Conservation (phyloP, 768 basidiomycete species). For the Lanmaoa rubissima region DNA sequence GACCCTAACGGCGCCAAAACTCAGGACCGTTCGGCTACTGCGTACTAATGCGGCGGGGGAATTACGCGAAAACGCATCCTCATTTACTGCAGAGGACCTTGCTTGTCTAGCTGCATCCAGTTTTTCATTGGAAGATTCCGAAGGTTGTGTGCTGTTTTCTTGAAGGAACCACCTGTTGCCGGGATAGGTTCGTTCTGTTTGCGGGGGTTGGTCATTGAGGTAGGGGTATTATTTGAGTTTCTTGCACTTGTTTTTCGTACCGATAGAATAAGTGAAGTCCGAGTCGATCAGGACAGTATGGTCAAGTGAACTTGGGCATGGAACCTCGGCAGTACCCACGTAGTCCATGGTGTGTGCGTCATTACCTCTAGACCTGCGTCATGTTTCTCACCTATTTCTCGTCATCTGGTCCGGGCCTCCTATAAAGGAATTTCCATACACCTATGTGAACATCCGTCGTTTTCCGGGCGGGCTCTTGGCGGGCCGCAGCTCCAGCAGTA, state of each 20-base stretch:
- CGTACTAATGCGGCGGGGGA: slow-evolving; percentile 14
- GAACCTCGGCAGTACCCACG: too few relatives aligned
- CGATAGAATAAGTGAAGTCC: background rate
- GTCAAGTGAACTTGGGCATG: too few relatives aligned
- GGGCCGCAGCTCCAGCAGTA: background rate
- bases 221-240: background rate
- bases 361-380: too few relatives aligned
- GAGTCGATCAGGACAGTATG: background rate
- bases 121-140: slow-evolving; percentile 25
- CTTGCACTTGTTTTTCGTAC: background rate
- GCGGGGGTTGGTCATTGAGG: background rate
- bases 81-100: slow-evolving; percentile 8
- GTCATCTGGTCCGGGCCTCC: background rate
- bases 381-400: background rate
- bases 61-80: slow-evolving; percentile 8
- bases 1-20: slow-evolving; percentile 21
- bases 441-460: background rate
- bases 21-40: slow-evolving; percentile 22
- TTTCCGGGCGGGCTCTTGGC: background rate
- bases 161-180: background rate
- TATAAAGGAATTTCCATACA: background rate
- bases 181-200: background rate
- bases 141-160: slow-evolving; percentile 17
- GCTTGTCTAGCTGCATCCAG: slow-evolving; percentile 2
- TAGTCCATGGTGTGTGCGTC: too few relatives aligned